Evolutionary conservation across 176 grass and related monocot genomes (phyloP), one percentile per base, ranked within the genome.

Genomic region (Bolboschoenus planiculmis): DNA sequence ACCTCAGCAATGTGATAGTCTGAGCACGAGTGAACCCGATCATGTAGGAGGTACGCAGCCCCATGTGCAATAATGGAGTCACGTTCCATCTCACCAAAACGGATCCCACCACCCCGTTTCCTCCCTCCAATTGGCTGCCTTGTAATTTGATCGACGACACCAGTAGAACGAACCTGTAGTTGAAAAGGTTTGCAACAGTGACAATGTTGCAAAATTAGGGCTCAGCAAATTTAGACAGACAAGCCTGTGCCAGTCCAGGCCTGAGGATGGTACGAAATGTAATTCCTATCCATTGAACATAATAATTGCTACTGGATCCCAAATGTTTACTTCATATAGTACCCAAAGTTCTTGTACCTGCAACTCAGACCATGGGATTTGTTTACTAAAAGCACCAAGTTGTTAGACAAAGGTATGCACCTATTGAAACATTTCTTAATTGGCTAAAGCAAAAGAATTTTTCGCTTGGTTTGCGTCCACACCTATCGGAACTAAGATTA

Each of bases 71-170:
- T 90, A 65, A 97, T 56, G 0, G 95, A 89, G 36, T 97, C 95
- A 1, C 95, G 92, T 87, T 97, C 95, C 95, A 97, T 97, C 85
- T 97, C 95, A 21, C 95, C 95, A 13, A 97, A 97, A 27, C 95
- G 95, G 68, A 97, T 97, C 14, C 95, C 95, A 48, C 95, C 95
- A 18, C 95, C 95, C 3, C 83, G 85, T 81, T 97, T 97, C 82
- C 95, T 93, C 86, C 95, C 95, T 91, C 95, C 95, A 42, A 94
- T 91, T 3, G 95, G 95, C 35, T 97, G 95, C 81, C 68, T 89
- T 15, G 95, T 97, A 68, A 94, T 88, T 86, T 93, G 92, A 31
- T 97, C 95, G 72, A 93, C 70, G 51, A 59, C 77, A 61, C 95
- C 95, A 47, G 90, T 94, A 4, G 90, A 91, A 78, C 95, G 95